Conservation (phyloP, 225 moss, liverwort and hornwort genomes). For the Straminergon stramineum region DNA sequence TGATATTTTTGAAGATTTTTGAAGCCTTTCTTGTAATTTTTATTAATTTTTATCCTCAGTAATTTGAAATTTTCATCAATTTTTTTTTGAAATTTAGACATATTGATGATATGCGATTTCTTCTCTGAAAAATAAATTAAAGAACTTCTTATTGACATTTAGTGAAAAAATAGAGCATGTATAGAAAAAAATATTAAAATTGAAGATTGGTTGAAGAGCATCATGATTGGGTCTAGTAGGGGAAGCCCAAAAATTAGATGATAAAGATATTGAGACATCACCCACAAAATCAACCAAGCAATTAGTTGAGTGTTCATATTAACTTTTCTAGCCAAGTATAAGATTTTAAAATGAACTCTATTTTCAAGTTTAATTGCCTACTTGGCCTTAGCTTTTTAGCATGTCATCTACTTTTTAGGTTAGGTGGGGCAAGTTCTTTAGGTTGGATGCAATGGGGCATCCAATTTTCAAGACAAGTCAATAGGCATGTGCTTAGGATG, state of each 20-base stretch:
- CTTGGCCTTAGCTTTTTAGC: rapidly evolving
- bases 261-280: not conserved
- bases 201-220: not conserved
- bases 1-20: not conserved
- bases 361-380: not conserved
- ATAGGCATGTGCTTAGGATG: too few species aligned
- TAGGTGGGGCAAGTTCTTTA: rapidly evolving
- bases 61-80: too few species aligned
- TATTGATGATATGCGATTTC: not conserved
- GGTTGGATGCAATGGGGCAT: too few species aligned
- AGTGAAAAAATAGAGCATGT: not conserved
- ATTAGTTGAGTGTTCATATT: not conserved
- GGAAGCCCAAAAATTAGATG: too few species aligned
- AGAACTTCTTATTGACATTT: not conserved
- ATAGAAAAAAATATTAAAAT: not conserved
- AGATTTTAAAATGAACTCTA: rapidly evolving
- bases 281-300: rapidly evolving
- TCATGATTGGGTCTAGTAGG: rapidly evolving
- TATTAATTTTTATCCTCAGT: too few species aligned
- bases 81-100: not conserved
- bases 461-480: rapidly evolving
- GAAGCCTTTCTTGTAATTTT: rapidly evolving
- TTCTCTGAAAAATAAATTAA: not conserved
- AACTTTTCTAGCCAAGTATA: not conserved
- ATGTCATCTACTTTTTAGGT: not conserved